Conservation (phyloP, 495 filamentous ascomycete species). For the Tuber calosporum region DNA sequence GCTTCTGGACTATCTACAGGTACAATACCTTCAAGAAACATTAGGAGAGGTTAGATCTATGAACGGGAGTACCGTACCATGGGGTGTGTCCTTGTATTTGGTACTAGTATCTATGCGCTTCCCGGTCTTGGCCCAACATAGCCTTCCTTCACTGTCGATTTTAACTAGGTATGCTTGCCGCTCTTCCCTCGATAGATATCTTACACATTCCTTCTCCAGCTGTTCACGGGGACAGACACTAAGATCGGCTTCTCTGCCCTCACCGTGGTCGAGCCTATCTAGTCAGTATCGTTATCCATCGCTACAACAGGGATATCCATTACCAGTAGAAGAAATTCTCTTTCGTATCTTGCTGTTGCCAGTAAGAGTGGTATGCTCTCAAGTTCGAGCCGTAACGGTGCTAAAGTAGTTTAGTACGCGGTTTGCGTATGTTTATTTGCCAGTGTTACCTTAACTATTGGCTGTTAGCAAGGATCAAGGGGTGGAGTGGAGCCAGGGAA, state of each 20-base stretch:
- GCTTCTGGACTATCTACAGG: slow-evolving; percentile 6
- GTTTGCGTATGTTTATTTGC: background rate
- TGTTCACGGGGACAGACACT: slow-evolving; percentile 56
- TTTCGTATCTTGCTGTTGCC: slow-evolving; percentile 66
- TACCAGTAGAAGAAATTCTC: slow-evolving; percentile 92
- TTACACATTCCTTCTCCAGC: slow-evolving; percentile 61
- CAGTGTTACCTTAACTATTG: slow-evolving; percentile 33
- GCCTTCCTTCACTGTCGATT: slow-evolving; percentile 58
- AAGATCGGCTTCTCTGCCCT: slow-evolving; percentile 55
- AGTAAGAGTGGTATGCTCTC: slow-evolving; percentile 72
- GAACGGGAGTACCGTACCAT: slow-evolving; percentile 59
- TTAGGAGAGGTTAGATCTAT: background rate
- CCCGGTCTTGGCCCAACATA: slow-evolving; percentile 76
- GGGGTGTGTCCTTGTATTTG: slow-evolving; percentile 64
- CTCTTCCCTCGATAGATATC: slow-evolving; percentile 68
- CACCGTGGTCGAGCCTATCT: slow-evolving; percentile 63
- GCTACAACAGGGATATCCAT: background rate
- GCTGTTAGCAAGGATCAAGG: slow-evolving; percentile 12
- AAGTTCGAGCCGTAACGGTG: slow-evolving; percentile 83
- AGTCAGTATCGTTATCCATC: background rate
- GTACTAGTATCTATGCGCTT: slow-evolving; percentile 64
- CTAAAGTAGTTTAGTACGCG: slow-evolving; percentile 46
- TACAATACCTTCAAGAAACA: slow-evolving; percentile 9
- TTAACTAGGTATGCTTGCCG: slow-evolving; percentile 64
- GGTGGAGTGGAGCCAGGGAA: background rate